Conservation (phyloP, 306 rosid species). For the Hylodesmum podocarpum region DNA sequence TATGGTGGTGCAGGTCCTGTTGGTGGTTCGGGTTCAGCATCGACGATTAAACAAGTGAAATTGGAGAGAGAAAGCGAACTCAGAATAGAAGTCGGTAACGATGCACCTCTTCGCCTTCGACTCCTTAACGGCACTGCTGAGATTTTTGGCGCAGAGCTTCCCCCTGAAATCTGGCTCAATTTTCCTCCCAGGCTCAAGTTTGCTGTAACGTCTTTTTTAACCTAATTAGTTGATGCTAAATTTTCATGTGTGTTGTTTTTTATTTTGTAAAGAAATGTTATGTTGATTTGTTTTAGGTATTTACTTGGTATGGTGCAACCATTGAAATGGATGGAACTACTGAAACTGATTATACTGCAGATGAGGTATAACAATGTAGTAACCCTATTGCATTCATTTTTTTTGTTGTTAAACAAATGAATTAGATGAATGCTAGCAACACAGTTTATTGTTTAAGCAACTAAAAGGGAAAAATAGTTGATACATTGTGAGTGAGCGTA, state of each 20-base stretch:
- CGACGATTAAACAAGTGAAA: constrained; percentile 65
- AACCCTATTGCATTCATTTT: background rate
- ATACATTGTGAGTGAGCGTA: too few species aligned
- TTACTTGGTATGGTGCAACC: constrained; percentile 94
- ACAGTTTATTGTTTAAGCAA: too few species aligned
- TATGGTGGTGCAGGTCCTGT: constrained; percentile 46
- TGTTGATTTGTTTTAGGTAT: constrained; percentile 47
- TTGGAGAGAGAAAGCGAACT: constrained; percentile 89
- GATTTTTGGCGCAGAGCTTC: constrained; percentile 89
- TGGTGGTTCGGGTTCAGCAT: constrained; percentile 48
- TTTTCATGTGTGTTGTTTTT: background rate
- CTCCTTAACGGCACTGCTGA: constrained; percentile 85
- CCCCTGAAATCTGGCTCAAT: constrained; percentile 89
- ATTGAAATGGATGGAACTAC: constrained; percentile 91
- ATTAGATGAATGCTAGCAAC: too few species aligned
- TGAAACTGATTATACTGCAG: constrained; percentile 86
- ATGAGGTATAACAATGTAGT: constrained; percentile 58
- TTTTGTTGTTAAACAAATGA: too few species aligned
- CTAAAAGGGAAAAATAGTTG: too few species aligned
- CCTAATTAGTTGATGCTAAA: background rate
- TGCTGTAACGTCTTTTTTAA: constrained; percentile 48
- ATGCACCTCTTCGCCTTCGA: constrained; percentile 74
- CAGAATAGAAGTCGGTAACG: constrained; percentile 76
- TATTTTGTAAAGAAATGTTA: background rate
- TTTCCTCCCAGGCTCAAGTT: constrained; percentile 85